Evolutionary conservation across 306 rosid species (phyloP).

Genomic region (Prunus kanzakura): DNA sequence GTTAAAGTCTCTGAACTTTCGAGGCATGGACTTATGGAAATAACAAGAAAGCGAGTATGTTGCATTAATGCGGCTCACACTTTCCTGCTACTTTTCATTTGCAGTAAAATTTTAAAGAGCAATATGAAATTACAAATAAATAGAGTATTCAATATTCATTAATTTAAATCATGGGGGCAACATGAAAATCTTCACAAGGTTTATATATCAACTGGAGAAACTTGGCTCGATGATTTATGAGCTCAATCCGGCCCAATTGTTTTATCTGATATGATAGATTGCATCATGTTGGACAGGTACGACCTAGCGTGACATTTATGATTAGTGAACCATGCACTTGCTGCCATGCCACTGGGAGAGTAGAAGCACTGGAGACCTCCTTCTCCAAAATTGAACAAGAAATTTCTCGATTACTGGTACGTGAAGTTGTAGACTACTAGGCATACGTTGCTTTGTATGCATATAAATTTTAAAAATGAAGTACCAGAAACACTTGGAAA

Average conservation of each 20-base stretch:
- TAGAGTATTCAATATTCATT: not conserved
- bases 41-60: constrained; percentile 91
- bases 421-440: constrained; percentile 27
- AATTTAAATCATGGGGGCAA: not conserved
- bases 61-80: constrained; percentile 18
- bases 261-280: constrained; percentile 23
- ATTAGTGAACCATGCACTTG: constrained; percentile 88
- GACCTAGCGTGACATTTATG: constrained; percentile 98
- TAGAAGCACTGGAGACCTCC: constrained; percentile 92
- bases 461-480: not conserved
- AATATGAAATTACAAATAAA: constrained; percentile 8
- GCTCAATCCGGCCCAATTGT: not conserved
- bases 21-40: constrained; percentile 95
- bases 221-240: not conserved
- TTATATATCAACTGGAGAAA: not conserved
- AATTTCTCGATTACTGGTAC: constrained; percentile 81
- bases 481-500: not conserved
- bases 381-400: constrained; percentile 96
- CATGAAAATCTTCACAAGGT: not conserved
- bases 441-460: constrained; percentile 5
- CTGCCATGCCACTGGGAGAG: constrained; percentile 97
- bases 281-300: constrained; percentile 60
- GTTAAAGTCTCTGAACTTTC: constrained; percentile 93
- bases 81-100: constrained; percentile 15
- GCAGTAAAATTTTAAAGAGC: constrained; percentile 1